Conservation (phyloP, 1,284 basidiomycete genomes). For the Amylostereum chailletii region DNA sequence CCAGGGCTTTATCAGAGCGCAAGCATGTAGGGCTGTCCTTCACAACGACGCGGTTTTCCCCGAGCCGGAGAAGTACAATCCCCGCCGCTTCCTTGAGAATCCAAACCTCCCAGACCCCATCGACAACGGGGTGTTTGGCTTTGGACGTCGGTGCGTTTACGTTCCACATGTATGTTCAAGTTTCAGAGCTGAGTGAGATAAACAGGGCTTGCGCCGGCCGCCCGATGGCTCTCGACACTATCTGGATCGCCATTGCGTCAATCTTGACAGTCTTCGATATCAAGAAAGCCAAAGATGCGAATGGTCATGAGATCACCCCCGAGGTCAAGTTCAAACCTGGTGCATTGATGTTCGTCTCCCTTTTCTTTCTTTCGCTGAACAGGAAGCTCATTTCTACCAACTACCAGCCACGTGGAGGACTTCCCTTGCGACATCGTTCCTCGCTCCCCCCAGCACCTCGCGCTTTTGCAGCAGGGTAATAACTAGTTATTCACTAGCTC, state of each 20-base stretch:
- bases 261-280: constrained; percentile 14
- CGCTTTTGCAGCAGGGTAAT: constrained; percentile 7
- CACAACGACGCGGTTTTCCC: constrained; percentile 9
- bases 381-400: background rate
- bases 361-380: too few species aligned
- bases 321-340: constrained; percentile 8
- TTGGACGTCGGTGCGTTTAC: constrained; percentile 10
- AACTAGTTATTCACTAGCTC: background rate
- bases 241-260: constrained; percentile 14
- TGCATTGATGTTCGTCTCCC: background rate
- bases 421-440: constrained; percentile 9
- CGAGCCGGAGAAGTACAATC: constrained; percentile 9
- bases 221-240: constrained; percentile 11
- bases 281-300: constrained; percentile 5
- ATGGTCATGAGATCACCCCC: constrained; percentile 9
- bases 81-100: constrained; percentile 9
- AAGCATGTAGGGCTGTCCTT: constrained; percentile 9
- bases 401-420: constrained; percentile 5
- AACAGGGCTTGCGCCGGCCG: constrained; percentile 9
- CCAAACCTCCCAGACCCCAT: constrained; percentile 6
- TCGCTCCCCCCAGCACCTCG: constrained; percentile 4
- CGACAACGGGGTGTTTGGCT: constrained; percentile 11
- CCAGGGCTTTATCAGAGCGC: too few species aligned
- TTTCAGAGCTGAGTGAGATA: background rate
- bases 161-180: background rate